Evolutionary conservation across 2,329 filamentous ascomycete species (phyloP).

Genomic region (Lomentospora prolificans): DNA sequence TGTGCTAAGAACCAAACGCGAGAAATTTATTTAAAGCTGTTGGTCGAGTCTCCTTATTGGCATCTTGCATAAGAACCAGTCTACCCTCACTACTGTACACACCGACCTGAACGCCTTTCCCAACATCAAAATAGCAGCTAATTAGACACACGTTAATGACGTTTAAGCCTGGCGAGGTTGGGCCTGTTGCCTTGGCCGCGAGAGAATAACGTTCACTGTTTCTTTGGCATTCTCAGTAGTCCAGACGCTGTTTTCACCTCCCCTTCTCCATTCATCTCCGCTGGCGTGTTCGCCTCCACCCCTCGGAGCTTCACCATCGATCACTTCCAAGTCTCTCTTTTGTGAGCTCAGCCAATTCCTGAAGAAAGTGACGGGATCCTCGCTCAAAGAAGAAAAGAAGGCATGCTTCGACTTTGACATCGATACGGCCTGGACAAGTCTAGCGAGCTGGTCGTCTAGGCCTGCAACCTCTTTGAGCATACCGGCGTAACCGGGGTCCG

Average conservation of each 20-base stretch:
- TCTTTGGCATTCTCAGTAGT: slow-evolving; percentile 48
- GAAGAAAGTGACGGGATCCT: slow-evolving; percentile 77
- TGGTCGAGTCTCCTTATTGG: no score
- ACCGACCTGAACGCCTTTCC: slow-evolving; percentile 6
- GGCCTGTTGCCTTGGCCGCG: slow-evolving; percentile 27
- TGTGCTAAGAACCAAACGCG: no score
- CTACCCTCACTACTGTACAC: neutral
- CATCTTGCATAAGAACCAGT: no score
- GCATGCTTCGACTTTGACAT: slow-evolving; percentile 83
- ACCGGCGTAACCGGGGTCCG: slow-evolving; percentile 58
- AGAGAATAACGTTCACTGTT: slow-evolving; percentile 52
- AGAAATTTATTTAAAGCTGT: no score
- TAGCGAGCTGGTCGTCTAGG: slow-evolving; percentile 77
- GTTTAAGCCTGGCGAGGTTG: neutral
- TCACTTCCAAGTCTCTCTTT: slow-evolving; percentile 79
- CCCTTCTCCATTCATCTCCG: slow-evolving; percentile 61
- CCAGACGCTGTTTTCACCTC: slow-evolving; percentile 46
- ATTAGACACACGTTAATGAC: neutral
- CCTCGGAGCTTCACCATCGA: slow-evolving; percentile 70
- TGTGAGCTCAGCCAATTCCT: slow-evolving; percentile 85
- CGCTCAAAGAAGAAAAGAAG: slow-evolving; percentile 70
- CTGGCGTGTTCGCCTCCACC: slow-evolving; percentile 42
- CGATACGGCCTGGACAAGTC: slow-evolving; percentile 71
- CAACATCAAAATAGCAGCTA: neutral
- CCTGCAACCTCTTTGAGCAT: slow-evolving; percentile 66